A percentile compares a stretch with the other conserved stretches of the same genome.
phyloP scores from a whole-genome alignment of 257 asterid genomes.

The Rehmannia glutinosa region DNA sequence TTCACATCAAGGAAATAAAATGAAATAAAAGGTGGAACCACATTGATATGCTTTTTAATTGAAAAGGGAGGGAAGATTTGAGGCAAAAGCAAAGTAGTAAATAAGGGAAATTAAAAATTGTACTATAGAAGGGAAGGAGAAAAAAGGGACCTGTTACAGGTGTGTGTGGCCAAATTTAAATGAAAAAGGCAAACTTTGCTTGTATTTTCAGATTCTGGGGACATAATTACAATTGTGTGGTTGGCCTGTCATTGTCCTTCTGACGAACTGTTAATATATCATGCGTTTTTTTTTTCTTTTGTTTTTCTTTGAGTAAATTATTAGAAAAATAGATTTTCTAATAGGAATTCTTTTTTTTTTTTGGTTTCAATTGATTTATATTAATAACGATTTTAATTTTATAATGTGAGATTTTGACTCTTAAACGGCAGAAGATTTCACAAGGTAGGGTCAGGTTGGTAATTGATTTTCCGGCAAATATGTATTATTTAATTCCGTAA shows the following conservation, averaged over 20 bases:
- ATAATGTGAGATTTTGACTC: neutral
- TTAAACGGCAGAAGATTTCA: constrained; percentile 6
- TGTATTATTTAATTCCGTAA: neutral
- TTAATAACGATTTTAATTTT: no score
- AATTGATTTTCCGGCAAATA: constrained; percentile 4
- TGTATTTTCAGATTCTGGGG: constrained; percentile 32
- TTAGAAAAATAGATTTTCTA: no score
- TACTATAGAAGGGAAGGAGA: no score
- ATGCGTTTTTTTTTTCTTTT: neutral
- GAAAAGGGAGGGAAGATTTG: constrained; percentile 61
- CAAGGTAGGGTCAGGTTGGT: neutral
- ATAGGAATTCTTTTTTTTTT: neutral
- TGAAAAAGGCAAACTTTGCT: constrained; percentile 40
- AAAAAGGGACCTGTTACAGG: constrained; percentile 26
- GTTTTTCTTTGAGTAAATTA: neutral
- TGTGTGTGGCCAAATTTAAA: constrained; percentile 19
- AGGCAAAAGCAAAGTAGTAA: constrained; percentile 51
- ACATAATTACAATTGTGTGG: constrained; percentile 30
- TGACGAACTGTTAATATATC: neutral
- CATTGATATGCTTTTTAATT: constrained; percentile 43
- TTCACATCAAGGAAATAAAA: constrained; percentile 21
- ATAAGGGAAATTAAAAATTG: constrained; percentile 23
- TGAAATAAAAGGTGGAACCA: constrained; percentile 5
- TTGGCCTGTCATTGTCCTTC: constrained; percentile 16
- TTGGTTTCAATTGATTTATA: no score